These are phyloP conservation scores for Diaporthe vaccinii DNA, from an alignment of 2,329 filamentous ascomycete species.

Conservation along the genomic window DNA sequence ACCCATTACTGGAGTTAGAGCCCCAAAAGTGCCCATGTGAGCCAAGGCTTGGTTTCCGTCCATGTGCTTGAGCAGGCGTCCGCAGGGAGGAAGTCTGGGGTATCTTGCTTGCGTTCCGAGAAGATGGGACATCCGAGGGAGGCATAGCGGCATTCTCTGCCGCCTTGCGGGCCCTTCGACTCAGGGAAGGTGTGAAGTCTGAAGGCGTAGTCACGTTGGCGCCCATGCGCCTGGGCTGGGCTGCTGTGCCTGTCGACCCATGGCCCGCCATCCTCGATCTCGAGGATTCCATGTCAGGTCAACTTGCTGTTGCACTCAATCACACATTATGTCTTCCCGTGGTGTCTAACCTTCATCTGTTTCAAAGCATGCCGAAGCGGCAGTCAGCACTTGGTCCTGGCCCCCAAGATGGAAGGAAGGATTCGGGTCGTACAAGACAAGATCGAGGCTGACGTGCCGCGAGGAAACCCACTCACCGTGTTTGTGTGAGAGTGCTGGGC, in stretches of 20 bases:
- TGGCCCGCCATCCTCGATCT: constrained; percentile 47
- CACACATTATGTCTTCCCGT: constrained; percentile 33
- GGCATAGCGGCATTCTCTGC: constrained; percentile 42
- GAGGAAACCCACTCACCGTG: constrained; percentile 31
- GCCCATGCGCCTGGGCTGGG: constrained; percentile 46
- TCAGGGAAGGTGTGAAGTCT: constrained; percentile 45
- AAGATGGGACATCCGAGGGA: constrained; percentile 10
- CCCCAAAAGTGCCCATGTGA: constrained; percentile 60
- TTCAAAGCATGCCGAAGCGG: constrained; percentile 7
- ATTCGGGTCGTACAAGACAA: constrained; percentile 12
- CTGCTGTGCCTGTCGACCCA: constrained; percentile 45
- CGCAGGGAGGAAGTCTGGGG: constrained; percentile 52
- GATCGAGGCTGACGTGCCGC: not conserved
- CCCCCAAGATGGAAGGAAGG: constrained; percentile 13
- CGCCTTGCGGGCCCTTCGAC: constrained; percentile 47
- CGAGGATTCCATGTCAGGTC: constrained; percentile 51
- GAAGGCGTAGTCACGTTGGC: constrained; percentile 47
- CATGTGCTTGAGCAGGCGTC: constrained; percentile 45
- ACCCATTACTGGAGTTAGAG: constrained; percentile 52
- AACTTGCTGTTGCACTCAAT: constrained; percentile 42
- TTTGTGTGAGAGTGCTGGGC: not conserved
- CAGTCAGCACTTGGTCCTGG: constrained; percentile 26
- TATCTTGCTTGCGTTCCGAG: constrained; percentile 50
- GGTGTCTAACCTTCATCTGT: constrained; percentile 42
- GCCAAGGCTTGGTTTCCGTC: constrained; percentile 54